Conservation (phyloP, 208 protist species). For the Crithidia expoeki region DNA sequence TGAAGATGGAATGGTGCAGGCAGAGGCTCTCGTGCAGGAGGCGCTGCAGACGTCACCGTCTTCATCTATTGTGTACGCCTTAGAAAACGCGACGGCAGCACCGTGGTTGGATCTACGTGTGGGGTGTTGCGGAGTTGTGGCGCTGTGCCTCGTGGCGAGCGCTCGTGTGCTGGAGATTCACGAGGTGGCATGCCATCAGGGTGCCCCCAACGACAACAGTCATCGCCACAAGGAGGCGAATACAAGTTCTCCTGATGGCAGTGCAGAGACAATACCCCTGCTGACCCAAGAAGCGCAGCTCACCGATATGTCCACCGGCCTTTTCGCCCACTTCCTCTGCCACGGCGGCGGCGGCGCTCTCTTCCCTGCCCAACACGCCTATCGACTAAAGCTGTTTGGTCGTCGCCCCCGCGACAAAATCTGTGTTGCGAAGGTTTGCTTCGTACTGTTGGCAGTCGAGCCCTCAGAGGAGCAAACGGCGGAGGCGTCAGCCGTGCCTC, state of each 20-base stretch:
- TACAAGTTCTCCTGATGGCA: neutral
- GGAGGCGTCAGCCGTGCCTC: neutral
- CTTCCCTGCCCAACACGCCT: constrained; percentile 7
- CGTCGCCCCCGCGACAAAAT: constrained; percentile 1
- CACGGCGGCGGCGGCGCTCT: constrained; percentile 22
- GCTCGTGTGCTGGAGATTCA: constrained; percentile 35
- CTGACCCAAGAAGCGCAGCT: constrained; percentile 33
- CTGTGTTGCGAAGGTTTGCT: constrained; percentile 8
- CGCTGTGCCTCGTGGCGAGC: constrained; percentile 35
- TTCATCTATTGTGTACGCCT: neutral
- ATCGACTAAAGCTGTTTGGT: constrained; percentile 31
- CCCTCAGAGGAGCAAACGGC: neutral
- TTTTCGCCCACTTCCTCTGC: constrained; percentile 27
- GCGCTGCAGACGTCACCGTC: neutral
- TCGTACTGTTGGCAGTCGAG: constrained; percentile 15
- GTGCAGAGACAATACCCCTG: constrained; percentile 2
- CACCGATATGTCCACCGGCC: neutral
- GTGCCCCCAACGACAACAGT: too few relatives aligned
- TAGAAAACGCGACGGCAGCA: neutral
- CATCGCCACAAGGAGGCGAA: neutral
- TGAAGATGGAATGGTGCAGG: constrained; percentile 12
- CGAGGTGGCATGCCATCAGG: too few relatives aligned
- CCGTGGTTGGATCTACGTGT: constrained; percentile 21
- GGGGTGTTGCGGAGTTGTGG: constrained; percentile 1
- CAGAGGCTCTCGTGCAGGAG: constrained; percentile 4